Evolutionary conservation across 371 early-diverging fungal species (phyloP), one percentile per base, ranked within the genome.

Genomic region (Mortierella sp.): DNA sequence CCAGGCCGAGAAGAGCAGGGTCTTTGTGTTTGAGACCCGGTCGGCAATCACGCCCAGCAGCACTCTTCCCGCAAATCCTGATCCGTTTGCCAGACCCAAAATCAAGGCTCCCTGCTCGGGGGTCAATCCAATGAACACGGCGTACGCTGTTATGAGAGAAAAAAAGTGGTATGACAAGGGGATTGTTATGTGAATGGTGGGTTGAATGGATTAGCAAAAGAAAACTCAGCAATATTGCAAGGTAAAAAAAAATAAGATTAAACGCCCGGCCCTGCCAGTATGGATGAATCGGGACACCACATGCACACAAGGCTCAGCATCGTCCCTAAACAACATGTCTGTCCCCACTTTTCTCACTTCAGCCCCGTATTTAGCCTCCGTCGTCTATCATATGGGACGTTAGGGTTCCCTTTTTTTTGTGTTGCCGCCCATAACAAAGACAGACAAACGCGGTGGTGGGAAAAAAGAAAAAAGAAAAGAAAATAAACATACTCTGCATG

Each of bases 41-140:
- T 92, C 92, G 2, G 88, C 84, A 11, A 85, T 65, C 43, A 87
- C 50, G n/a, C 93, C 93, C 11, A 87, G 70, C 10, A 84, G 26
- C 39, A 93, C 73, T 14, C 93, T 79, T 6, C 91, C 88, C 2
- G 90, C 74, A 24, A 89, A 90, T 4, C 90, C 88, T 7, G 88
- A 87, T 45, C 86, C 90, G 58, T 90, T 92, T 58, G 90, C 82
- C 63, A 90, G 66, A n/a, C 89, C 89, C 5, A 92, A 61, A 24
- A 92, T 85, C 26, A 87, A 70, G 29, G 89, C 89, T 11, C 88
- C 91, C 34, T 87, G 80, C 4, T 70, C 67, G 5, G 66, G 37
- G 0, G 88, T 73, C n/a, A 87, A 68, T n/a, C 88, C 90, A 10
- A 72, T 76, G 26, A 73, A 70, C 22, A 71, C 68, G 16, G 84